A percentile compares a stretch with the other conserved stretches of the same genome.
phyloP scores from a whole-genome alignment of 1,284 basidiomycete genomes.

The Ganoderma leucocontextum region DNA sequence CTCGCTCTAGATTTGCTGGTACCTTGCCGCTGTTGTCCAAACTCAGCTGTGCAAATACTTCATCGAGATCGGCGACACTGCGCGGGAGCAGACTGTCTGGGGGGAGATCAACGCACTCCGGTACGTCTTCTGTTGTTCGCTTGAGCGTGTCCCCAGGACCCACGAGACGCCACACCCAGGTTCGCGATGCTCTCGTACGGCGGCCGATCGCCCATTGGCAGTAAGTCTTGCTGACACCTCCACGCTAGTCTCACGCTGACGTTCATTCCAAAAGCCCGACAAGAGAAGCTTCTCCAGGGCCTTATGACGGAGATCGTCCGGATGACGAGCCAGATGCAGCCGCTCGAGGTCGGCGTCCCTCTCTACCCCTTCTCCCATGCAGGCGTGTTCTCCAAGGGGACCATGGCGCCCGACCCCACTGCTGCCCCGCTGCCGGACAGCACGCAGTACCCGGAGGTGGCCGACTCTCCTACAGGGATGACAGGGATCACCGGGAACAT shows the following conservation, averaged over 20 bases:
- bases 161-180: conserved; percentile 46
- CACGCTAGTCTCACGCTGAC: conserved; percentile 25
- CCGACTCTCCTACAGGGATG: conserved; percentile 28
- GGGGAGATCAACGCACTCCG: conserved; percentile 84
- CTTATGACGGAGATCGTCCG: conserved; percentile 86
- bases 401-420: conserved; percentile 34
- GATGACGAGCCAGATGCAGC: conserved; percentile 78
- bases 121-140: conserved; percentile 46
- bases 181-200: conserved; percentile 85
- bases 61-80: conserved; percentile 76
- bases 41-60: conserved; percentile 85
- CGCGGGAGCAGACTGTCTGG: conserved; percentile 79
- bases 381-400: conserved; percentile 59
- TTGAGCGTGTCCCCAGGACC: conserved; percentile 8
- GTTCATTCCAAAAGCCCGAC: conserved; percentile 60
- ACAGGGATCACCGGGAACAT: conserved; percentile 24
- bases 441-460: conserved; percentile 38
- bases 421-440: conserved; percentile 45
- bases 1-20: conserved; percentile 79
- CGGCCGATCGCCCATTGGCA: conserved; percentile 79
- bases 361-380: conserved; percentile 81
- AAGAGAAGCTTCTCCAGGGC: conserved; percentile 81
- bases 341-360: conserved; percentile 78
- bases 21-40: conserved; percentile 84
- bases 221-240: conserved; percentile 53